Evolutionary conservation across 2,329 filamentous ascomycete genomes (phyloP).

Genomic region (Apiospora koreana): DNA sequence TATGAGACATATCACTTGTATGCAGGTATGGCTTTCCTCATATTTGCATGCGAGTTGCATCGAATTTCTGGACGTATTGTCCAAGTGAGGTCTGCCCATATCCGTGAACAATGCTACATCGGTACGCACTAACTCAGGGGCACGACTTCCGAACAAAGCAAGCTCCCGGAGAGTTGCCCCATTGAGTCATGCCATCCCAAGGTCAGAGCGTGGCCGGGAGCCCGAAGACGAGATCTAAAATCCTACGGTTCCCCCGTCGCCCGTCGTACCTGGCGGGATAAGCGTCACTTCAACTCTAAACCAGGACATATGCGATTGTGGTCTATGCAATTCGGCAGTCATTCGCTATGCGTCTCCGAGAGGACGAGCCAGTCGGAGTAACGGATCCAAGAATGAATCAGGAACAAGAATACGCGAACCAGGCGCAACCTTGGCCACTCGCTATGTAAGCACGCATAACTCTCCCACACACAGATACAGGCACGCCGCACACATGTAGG

Average conservation of each 20-base stretch:
- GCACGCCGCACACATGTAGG: neutral
- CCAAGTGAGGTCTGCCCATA: neutral
- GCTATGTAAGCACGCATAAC: neutral
- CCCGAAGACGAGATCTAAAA: constrained; percentile 2
- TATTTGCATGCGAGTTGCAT: neutral
- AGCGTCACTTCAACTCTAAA: neutral
- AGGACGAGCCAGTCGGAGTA: neutral
- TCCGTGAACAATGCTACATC: neutral
- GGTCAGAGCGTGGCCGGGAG: neutral
- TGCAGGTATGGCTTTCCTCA: neutral
- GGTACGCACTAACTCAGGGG: neutral
- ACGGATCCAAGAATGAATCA: neutral
- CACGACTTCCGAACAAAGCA: neutral
- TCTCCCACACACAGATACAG: neutral
- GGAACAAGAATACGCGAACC: neutral
- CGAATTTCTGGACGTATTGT: neutral
- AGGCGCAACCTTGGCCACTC: neutral
- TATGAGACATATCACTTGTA: neutral
- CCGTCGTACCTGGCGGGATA: neutral
- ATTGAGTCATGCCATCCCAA: neutral
- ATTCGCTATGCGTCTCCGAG: neutral
- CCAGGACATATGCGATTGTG: neutral
- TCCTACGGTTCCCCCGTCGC: constrained; percentile 1
- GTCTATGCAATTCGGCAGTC: neutral
- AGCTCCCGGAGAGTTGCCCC: neutral